Evolutionary conservation across 371 early-diverging fungal genomes (phyloP), one percentile per base, ranked within the genome.

Genomic region (Apophysomyces variabilis): DNA sequence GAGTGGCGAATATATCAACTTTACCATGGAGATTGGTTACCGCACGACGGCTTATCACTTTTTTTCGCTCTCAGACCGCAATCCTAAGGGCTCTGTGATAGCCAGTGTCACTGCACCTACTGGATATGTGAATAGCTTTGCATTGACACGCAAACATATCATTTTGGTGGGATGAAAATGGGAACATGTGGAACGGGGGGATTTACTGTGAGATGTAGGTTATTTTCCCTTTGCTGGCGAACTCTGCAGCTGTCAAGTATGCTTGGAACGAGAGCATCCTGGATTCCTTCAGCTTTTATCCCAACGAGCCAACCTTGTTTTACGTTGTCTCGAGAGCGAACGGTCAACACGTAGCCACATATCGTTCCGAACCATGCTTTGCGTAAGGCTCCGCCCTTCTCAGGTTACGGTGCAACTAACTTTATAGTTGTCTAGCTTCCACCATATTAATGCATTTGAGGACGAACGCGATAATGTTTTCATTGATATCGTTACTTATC

Each of bases 371-470:
- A 5, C 69, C 87, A 18, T 85, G 83, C 66, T 87, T 89, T 70
- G 84, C 84, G 76, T 82, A 72, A 67, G 79, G 63, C 12, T 50
- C 16, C 4, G 32, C 13, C 46, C 26, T 41, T 26, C n/a, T 39
- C 7, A 38, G 60, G 13, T 50, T 11, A 37, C 38, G 4, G 46
- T 14, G 16, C 36, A 50, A 12, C 43, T 38, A 13, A 58, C 47
- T 7, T 43, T 36, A n/a, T 57, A 26, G 32, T 12, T 67, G 43
- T 76, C 59, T 76, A 85, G 87, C 26, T 80, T 92, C 72, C 89
- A 91, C 66, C 89, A 90, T 62, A 81, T 90, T 60, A 92, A 92
- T 64, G 93, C 93, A 0, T 89, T 83, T 66, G 92, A 92, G 61
- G 92, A 90, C 61, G 76, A 78, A 0, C 83, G 79, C 1, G 90